These are phyloP conservation scores for Trichothecium sympodiale DNA, from an alignment of 2,329 filamentous ascomycete genomes.

Conservation along the genomic window DNA sequence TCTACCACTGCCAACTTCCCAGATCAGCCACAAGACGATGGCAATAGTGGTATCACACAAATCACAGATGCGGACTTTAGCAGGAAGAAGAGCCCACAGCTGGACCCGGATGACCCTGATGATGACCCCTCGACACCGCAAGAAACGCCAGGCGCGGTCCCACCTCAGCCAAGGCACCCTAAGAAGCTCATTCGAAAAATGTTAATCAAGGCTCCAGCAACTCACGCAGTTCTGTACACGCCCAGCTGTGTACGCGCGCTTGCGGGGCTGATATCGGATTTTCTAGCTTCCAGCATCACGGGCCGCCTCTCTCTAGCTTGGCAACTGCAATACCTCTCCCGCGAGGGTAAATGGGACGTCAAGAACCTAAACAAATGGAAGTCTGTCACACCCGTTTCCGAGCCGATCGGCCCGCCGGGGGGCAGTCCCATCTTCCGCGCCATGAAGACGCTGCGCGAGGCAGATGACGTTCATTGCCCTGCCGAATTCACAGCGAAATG, in stretches of 20 bases:
- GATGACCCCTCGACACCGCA: conserved; percentile 36
- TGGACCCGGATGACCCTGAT: conserved; percentile 20
- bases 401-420: conserved; percentile 48
- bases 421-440: conserved; percentile 60
- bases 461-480: conserved; percentile 74
- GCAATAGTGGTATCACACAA: conserved; percentile 11
- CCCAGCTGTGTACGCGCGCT: conserved; percentile 65
- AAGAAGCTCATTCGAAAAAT: conserved; percentile 51
- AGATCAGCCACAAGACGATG: conserved; percentile 26
- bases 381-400: conserved; percentile 64
- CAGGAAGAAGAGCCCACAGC: conserved; percentile 8
- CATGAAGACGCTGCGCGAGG: conserved; percentile 87
- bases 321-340: conserved; percentile 82
- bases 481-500: conserved; percentile 58
- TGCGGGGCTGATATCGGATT: conserved; percentile 72
- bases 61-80: conserved; percentile 14
- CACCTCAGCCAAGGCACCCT: conserved; percentile 36
- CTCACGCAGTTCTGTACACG: conserved; percentile 76
- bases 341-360: conserved; percentile 93
- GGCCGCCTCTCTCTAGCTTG: conserved; percentile 71
- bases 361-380: conserved; percentile 94
- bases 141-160: conserved; percentile 29
- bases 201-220: conserved; percentile 65
- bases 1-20: conserved; percentile 25
- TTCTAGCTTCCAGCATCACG: conserved; percentile 65